phyloP scores from a whole-genome alignment of 2,329 filamentous ascomycete species.

The Diaporthe capsici region DNA sequence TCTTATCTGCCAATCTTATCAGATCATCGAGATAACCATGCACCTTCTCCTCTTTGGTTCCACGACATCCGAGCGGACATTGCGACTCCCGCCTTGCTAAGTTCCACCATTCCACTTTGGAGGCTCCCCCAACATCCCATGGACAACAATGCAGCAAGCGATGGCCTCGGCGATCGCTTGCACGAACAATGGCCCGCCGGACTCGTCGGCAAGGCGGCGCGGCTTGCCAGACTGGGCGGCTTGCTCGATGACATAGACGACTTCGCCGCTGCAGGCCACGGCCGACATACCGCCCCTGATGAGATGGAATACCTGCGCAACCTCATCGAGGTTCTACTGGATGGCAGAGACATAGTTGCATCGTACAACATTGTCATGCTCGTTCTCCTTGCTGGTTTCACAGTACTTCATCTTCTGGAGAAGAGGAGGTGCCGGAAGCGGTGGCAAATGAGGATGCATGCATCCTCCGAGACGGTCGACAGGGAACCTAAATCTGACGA shows the following conservation, averaged over 20 bases:
- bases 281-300: constrained; percentile 46
- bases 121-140: background rate
- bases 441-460: constrained; percentile 44
- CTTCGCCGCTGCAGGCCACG: background rate
- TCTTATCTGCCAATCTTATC: constrained; percentile 33
- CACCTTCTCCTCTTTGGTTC: constrained; percentile 2
- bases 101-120: background rate
- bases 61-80: constrained; percentile 9
- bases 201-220: background rate
- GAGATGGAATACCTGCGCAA: constrained; percentile 52
- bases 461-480: background rate
- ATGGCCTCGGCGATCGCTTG: background rate
- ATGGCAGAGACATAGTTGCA: constrained; percentile 51
- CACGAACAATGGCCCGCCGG: constrained; percentile 12
- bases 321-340: constrained; percentile 50
- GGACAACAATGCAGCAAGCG: background rate
- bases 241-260: constrained; percentile 17
- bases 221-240: background rate
- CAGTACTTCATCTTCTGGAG: constrained; percentile 48
- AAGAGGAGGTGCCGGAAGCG: constrained; percentile 44
- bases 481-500: background rate
- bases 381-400: constrained; percentile 47
- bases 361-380: constrained; percentile 54
- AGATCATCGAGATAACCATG: constrained; percentile 38
- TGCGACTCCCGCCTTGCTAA: background rate